phyloP scores from a whole-genome alignment of 139 green algal genomes.

The Volvox africanus region DNA sequence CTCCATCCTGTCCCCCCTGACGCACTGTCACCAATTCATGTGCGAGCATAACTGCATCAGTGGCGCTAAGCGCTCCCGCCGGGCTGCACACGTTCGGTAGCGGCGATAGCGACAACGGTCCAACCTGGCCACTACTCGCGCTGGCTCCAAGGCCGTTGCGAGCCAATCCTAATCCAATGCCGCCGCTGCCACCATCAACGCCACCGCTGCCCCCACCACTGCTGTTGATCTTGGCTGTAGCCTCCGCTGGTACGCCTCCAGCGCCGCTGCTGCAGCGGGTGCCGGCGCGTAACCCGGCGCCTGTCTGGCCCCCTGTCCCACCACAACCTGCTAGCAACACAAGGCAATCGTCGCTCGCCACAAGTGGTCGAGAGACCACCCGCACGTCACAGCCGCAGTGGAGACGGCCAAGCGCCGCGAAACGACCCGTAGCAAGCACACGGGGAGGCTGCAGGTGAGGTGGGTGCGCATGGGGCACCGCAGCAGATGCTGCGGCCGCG shows the following conservation, averaged over 20 bases:
- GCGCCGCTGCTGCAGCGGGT: not conserved
- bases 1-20: not conserved
- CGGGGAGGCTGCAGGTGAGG: not conserved
- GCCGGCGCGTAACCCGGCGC: not conserved
- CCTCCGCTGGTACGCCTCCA: not conserved
- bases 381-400: conserved; percentile 29
- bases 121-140: not conserved
- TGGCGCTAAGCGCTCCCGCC: not conserved
- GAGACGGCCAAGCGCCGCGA: not conserved
- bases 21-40: not conserved
- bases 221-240: not conserved
- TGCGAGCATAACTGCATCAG: conserved; percentile 32
- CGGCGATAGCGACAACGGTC: not conserved
- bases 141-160: not conserved
- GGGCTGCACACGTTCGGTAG: not conserved
- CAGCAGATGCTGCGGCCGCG: not conserved
- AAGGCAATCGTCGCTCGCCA: conserved; percentile 2
- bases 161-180: not conserved
- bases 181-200: not conserved
- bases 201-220: not conserved
- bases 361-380: not conserved
- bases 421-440: not conserved
- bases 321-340: conserved; percentile 25
- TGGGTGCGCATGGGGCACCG: not conserved
- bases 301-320: too few relatives aligned